Conservation (phyloP, 1,139 yeast genomes). For the Blastobotrys serpentis region DNA sequence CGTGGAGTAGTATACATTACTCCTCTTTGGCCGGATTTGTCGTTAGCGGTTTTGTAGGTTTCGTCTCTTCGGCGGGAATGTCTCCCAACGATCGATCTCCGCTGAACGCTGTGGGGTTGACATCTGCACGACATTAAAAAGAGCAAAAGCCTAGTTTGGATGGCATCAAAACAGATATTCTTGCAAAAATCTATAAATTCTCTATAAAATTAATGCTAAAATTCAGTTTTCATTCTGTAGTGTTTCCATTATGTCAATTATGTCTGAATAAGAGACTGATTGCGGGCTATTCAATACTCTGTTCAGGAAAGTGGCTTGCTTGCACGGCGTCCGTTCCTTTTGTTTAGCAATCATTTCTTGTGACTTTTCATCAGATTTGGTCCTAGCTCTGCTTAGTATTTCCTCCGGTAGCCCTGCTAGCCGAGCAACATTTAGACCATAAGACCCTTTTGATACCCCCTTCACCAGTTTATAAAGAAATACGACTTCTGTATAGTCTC, state of each 20-base stretch:
- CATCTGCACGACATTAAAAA: no score
- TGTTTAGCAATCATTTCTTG: neutral
- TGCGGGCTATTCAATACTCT: neutral
- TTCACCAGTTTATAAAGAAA: conserved; percentile 36
- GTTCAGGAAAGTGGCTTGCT: neutral
- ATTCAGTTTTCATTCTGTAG: neutral
- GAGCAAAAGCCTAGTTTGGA: no score
- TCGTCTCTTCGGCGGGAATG: no score
- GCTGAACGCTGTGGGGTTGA: no score
- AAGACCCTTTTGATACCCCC: conserved; percentile 39
- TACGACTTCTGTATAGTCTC: conserved; percentile 22
- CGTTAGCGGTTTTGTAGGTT: no score
- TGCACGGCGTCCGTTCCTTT: neutral
- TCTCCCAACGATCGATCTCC: neutral
- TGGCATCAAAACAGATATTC: no score
- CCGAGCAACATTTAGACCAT: conserved; percentile 41
- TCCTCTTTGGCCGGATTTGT: no score
- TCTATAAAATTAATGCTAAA: no score
- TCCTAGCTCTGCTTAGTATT: conserved; percentile 32
- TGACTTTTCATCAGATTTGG: conserved; percentile 16
- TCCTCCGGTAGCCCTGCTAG: conserved; percentile 37
- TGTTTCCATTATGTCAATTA: conserved; percentile 7
- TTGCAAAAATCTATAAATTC: no score
- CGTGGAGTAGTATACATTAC: conserved; percentile 4
- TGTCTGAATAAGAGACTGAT: neutral